Conservation (phyloP, 768 basidiomycete genomes). For the Collybiopsis confluens region DNA sequence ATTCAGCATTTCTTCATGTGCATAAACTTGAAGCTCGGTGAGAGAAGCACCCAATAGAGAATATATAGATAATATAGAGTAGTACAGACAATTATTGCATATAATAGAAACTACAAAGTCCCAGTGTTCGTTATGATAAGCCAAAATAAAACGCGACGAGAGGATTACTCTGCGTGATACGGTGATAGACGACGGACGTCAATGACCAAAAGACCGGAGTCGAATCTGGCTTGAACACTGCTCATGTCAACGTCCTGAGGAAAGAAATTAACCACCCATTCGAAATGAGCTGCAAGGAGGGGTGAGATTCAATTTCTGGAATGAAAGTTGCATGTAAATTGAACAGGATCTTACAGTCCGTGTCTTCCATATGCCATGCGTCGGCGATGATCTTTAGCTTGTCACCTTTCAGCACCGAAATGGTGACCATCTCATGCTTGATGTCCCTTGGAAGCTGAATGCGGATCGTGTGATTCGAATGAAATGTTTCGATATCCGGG, state of each 20-base stretch:
- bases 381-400: constrained; percentile 55
- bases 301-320: constrained; percentile 3
- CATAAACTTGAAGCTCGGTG: too few species aligned
- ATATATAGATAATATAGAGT: too few species aligned
- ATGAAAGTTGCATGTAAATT: background rate
- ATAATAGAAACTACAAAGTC: background rate
- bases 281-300: constrained; percentile 48
- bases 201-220: constrained; percentile 43
- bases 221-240: constrained; percentile 46
- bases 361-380: constrained; percentile 59
- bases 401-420: constrained; percentile 56
- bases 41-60: too few species aligned
- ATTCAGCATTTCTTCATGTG: too few species aligned
- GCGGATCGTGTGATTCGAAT: constrained; percentile 37
- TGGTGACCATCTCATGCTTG: constrained; percentile 60
- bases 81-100: background rate
- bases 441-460: constrained; percentile 41
- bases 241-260: constrained; percentile 53
- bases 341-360: constrained; percentile 43
- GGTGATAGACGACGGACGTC: constrained; percentile 25
- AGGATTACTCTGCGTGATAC: background rate
- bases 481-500: constrained; percentile 40
- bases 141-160: background rate
- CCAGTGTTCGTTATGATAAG: background rate
- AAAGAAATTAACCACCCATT: constrained; percentile 55